phyloP scores from a whole-genome alignment of 768 basidiomycete species.

The Austroboletus festivus region DNA sequence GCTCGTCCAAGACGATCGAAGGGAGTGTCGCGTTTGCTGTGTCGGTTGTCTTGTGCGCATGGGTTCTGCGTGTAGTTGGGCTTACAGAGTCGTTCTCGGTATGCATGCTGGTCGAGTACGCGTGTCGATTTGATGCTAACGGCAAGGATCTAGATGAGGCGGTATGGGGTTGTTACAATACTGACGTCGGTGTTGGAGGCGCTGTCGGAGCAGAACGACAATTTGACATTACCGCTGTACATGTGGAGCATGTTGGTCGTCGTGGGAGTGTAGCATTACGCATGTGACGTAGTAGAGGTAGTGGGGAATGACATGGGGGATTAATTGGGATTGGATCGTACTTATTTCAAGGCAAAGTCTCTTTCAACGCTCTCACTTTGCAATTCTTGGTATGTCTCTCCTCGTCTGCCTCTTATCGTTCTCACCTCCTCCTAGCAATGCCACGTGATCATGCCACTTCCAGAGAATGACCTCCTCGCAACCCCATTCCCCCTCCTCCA shows the following conservation, averaged over 20 bases:
- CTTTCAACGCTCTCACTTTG: too few species aligned
- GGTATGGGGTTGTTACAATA: slow-evolving; percentile 63
- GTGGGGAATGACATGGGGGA: slow-evolving; percentile 9
- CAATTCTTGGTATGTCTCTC: slow-evolving; percentile 3
- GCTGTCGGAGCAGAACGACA: slow-evolving; percentile 94
- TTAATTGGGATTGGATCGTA: too few species aligned
- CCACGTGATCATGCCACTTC: slow-evolving; percentile 29
- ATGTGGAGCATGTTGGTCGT: slow-evolving; percentile 88
- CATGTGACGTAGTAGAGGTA: slow-evolving; percentile 27
- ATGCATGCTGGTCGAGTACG: slow-evolving; percentile 24
- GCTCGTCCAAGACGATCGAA: slow-evolving; percentile 85
- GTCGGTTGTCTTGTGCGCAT: slow-evolving; percentile 68
- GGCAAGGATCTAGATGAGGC: slow-evolving; percentile 47
- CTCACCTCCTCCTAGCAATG: not conserved
- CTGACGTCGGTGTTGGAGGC: slow-evolving; percentile 82
- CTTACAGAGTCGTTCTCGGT: slow-evolving; percentile 77
- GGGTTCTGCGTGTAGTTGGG: slow-evolving; percentile 68
- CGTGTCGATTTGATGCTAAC: slow-evolving; percentile 16
- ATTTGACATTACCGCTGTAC: slow-evolving; percentile 92
- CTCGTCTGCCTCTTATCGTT: not conserved
- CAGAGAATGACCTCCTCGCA: slow-evolving; percentile 27
- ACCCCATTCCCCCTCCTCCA: slow-evolving; percentile 24
- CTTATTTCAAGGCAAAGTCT: too few species aligned
- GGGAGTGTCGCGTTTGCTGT: slow-evolving; percentile 80
- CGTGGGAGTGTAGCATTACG: slow-evolving; percentile 31